A percentile compares a stretch with the other conserved stretches of the same genome.
These are phyloP conservation scores for Populus tomentosa DNA, from an alignment of 441 rosid species.

Conservation along the genomic window DNA sequence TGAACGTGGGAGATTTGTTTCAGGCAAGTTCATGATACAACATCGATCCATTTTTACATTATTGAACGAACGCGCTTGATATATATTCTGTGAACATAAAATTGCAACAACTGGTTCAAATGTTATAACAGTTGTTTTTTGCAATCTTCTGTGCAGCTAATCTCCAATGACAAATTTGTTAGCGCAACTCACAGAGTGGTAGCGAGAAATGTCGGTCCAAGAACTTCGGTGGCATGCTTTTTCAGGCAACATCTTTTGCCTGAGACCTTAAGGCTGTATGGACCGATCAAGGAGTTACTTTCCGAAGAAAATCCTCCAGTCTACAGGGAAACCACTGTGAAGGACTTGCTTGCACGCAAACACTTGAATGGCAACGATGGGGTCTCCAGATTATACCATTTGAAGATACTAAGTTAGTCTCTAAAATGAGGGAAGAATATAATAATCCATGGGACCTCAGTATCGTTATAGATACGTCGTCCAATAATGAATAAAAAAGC, in stretches of 20 bases:
- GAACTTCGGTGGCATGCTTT: conserved; percentile 41
- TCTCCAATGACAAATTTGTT: conserved; percentile 31
- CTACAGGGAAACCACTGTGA: conserved; percentile 23
- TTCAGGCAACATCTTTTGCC: conserved; percentile 20
- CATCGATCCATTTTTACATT: not conserved
- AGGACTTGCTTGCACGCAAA: conserved; percentile 10
- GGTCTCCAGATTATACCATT: too few relatives aligned
- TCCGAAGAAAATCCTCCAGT: conserved; percentile 39
- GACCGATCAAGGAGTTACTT: conserved; percentile 23
- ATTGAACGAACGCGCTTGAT: too few relatives aligned
- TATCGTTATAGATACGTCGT: too few relatives aligned
- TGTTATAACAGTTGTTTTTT: not conserved
- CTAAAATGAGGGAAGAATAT: too few relatives aligned
- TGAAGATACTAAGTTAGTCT: too few relatives aligned
- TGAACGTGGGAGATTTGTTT: conserved; percentile 55
- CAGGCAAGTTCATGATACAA: conserved; percentile 28
- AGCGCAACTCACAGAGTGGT: conserved; percentile 34
- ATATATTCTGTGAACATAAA: too few relatives aligned
- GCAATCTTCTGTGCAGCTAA: conserved; percentile 21
- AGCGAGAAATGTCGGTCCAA: conserved; percentile 29
- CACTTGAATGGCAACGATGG: too few relatives aligned
- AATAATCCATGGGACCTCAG: too few relatives aligned
- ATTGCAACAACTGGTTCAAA: too few relatives aligned
- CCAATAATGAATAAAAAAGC: too few relatives aligned
- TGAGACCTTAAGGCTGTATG: conserved; percentile 22